Evolutionary conservation across 2,329 filamentous ascomycete species (phyloP).

Genomic region (Colletotrichum abscissum): DNA sequence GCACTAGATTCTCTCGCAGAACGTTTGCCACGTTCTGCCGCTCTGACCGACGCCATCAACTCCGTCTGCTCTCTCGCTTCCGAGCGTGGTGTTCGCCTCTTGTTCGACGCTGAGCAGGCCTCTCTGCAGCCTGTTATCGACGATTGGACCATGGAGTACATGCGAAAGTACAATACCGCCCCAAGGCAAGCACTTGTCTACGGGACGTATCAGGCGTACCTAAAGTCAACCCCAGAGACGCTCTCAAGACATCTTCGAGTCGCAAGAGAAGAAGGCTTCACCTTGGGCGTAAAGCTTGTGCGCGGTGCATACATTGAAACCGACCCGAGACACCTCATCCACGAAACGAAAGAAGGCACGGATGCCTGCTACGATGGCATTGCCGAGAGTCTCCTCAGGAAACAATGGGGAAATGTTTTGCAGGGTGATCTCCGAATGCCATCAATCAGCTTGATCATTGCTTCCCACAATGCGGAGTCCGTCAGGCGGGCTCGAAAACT

Average conservation of each 20-base stretch:
- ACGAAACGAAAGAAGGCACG: constrained; percentile 78
- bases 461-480: constrained; percentile 83
- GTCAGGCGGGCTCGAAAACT: constrained; percentile 69
- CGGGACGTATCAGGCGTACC: constrained; percentile 83
- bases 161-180: constrained; percentile 78
- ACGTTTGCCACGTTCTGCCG: constrained; percentile 69
- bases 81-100: constrained; percentile 75
- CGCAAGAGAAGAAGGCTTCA: constrained; percentile 70
- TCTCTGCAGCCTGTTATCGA: constrained; percentile 83
- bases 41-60: constrained; percentile 77
- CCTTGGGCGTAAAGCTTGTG: constrained; percentile 80
- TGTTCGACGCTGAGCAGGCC: constrained; percentile 90
- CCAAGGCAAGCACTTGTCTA: constrained; percentile 77
- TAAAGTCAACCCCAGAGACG: constrained; percentile 70
- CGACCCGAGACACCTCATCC: constrained; percentile 77
- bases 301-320: constrained; percentile 79
- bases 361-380: constrained; percentile 80
- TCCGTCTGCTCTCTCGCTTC: constrained; percentile 79
- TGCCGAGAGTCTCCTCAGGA: constrained; percentile 73
- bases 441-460: constrained; percentile 74
- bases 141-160: constrained; percentile 81
- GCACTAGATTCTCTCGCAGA: constrained; percentile 75
- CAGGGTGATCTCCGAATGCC: constrained; percentile 60
- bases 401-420: constrained; percentile 63
- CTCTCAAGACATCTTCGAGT: constrained; percentile 69